Evolutionary conservation across 1,284 basidiomycete species (phyloP).

Genomic region (Cronartium quercuum): DNA sequence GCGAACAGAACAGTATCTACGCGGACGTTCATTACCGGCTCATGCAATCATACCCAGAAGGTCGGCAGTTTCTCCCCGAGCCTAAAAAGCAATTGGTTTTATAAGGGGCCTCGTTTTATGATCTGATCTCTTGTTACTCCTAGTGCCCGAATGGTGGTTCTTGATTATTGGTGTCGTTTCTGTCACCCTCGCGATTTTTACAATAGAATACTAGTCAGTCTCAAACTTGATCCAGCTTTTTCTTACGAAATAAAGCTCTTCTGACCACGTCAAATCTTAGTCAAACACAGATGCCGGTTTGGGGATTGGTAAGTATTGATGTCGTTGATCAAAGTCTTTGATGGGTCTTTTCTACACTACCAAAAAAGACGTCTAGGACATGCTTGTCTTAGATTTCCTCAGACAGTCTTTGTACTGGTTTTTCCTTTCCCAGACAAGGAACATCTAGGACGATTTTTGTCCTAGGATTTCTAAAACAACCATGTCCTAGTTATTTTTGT

Average conservation of each 20-base stretch:
- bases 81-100: neutral
- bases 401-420: no score
- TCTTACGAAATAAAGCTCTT: no score
- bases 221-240: neutral
- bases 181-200: constrained; percentile 44
- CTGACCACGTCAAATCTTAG: no score
- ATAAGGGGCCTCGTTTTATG: neutral
- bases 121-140: neutral
- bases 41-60: constrained; percentile 48
- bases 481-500: no score
- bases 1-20: constrained; percentile 19
- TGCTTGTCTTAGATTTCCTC: no score
- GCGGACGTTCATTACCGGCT: constrained; percentile 49
- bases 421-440: no score
- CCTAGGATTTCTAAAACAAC: no score
- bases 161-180: constrained; percentile 44
- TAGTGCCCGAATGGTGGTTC: constrained; percentile 49
- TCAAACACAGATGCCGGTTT: constrained; percentile 31
- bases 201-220: constrained; percentile 41
- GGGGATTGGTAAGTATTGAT: constrained; percentile 29
- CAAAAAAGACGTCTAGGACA: no score
- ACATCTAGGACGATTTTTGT: no score
- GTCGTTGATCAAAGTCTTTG: no score
- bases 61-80: constrained; percentile 2
- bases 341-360: no score